phyloP scores from a whole-genome alignment of 23 red algal genomes.

The Gracilariopsis chorda region DNA sequence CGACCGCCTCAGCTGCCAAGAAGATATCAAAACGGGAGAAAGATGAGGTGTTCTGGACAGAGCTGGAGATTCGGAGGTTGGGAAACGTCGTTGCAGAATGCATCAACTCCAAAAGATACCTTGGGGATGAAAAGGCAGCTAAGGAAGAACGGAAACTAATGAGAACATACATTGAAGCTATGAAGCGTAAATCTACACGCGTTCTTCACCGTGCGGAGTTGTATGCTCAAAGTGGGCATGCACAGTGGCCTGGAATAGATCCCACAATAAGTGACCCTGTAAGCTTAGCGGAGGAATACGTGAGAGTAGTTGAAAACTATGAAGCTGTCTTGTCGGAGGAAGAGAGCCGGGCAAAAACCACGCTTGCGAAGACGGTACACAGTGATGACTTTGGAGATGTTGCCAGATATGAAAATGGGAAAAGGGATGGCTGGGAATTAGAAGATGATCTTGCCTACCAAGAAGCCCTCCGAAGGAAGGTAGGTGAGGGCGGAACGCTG shows the following conservation, averaged over 20 bases:
- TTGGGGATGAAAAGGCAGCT: neutral
- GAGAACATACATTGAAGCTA: slow-evolving; percentile 44
- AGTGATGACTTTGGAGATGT: neutral
- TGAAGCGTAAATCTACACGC: slow-evolving; percentile 56
- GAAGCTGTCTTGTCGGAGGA: slow-evolving; percentile 49
- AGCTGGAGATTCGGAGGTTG: slow-evolving; percentile 55
- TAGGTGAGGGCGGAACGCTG: neutral
- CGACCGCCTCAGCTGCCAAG: too few species aligned
- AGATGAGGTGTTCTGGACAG: slow-evolving; percentile 73
- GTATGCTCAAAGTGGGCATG: slow-evolving; percentile 41
- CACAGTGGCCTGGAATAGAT: slow-evolving; percentile 60
- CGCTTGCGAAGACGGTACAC: neutral
- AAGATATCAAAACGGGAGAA: neutral
- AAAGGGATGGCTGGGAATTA: slow-evolving; percentile 21
- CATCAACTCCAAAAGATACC: slow-evolving; percentile 40
- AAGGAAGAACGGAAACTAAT: slow-evolving; percentile 34
- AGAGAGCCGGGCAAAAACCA: slow-evolving; percentile 11
- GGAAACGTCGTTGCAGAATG: slow-evolving; percentile 60
- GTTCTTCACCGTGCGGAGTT: slow-evolving; percentile 64
- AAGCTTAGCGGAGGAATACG: slow-evolving; percentile 63
- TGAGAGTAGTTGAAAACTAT: slow-evolving; percentile 51
- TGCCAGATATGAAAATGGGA: neutral
- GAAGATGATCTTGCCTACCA: slow-evolving; percentile 50
- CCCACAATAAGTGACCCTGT: slow-evolving; percentile 51
- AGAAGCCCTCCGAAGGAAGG: slow-evolving; percentile 33